Base-by-base conservation (phyloP, 495 filamentous ascomycete species). In the Penicillium ucsense region DNA sequence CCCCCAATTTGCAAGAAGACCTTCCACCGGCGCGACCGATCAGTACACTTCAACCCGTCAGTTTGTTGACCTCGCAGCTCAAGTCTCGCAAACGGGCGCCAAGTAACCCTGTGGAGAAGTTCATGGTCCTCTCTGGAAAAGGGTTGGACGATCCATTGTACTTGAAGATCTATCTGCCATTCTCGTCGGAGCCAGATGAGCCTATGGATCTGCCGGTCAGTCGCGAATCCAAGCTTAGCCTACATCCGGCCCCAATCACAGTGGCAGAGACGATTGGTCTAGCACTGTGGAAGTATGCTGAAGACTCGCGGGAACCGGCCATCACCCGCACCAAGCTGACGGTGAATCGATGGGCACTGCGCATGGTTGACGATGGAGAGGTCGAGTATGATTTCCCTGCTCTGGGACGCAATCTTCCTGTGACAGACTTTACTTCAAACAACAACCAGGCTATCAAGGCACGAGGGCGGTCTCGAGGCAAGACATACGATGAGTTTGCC, bases 331-430 rank as follows among this genome's bases (percentile, higher is more conserved):
- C 80, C 31, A 86, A 88, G 57, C 65, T 85, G 31, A 91, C 88
- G 47, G 85, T 95, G 41, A 97, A 97, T 56, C 79, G 82, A 58
- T 99, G 92, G 91, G 85, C 83, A 7, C 67, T 99, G 10, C 77
- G 89, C 31, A 95, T 99, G 86, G 87, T 96, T 6, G 92, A 99
- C 53, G 86, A 90, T 56, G 90, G 86, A 6, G 92, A 99, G 57
- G 85, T 96, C 3, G 92, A 99, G 54, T 88, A 88, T 55, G 92
- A 99, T 60, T 97, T 99, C 53, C 90, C 89, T 4, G 80, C 92
- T 0, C 71, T 97, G 6, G 81, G 82, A 46, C 78, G 92, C 37
- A 89, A 79, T 29, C 83, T 86, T 53, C 79, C 83, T 0, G 81
- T 98, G 33, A 79, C 76, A 0, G 82, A 94, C 36, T 97, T 95